Percentiles rank a stretch among this genome's conserved stretches.
phyloP scores from a whole-genome alignment of 805 yeast genomes.

The Clavispora asparagi region DNA sequence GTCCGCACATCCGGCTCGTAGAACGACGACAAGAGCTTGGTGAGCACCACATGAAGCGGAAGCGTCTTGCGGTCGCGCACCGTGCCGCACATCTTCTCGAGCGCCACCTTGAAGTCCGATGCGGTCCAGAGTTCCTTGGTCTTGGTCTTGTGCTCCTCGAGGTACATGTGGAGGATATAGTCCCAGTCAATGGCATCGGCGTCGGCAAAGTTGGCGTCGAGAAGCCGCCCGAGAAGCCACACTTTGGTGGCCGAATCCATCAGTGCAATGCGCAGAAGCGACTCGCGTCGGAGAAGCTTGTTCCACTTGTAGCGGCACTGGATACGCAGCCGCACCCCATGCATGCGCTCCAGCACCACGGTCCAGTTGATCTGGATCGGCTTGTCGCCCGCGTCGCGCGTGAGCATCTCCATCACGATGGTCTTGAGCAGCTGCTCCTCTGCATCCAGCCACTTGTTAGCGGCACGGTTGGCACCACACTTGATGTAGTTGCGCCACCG shows the following conservation, averaged over 20 bases:
- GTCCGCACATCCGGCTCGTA: conserved; percentile 6
- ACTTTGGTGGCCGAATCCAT: conserved; percentile 30
- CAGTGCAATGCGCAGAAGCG: conserved; percentile 23
- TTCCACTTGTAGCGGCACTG: conserved; percentile 97
- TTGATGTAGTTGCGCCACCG: conserved; percentile 94
- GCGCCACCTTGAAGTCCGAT: conserved; percentile 55
- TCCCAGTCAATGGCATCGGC: conserved; percentile 33
- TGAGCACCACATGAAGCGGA: conserved; percentile 9
- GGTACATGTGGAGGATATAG: conserved; percentile 23
- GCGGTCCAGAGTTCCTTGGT: conserved; percentile 44
- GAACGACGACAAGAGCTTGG: conserved; percentile 10
- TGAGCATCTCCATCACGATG: conserved; percentile 49
- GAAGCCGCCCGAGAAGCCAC: conserved; percentile 34
- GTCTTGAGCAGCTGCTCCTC: conserved; percentile 62
- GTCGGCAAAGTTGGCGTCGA: conserved; percentile 20
- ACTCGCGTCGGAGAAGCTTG: conserved; percentile 62
- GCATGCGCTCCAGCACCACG: conserved; percentile 80
- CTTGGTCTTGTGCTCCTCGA: conserved; percentile 20
- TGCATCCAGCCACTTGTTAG: conserved; percentile 71
- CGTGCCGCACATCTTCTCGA: conserved; percentile 52
- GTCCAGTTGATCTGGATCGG: conserved; percentile 78
- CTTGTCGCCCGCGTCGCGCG: conserved; percentile 14
- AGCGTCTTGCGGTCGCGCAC: conserved; percentile 38
- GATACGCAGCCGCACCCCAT: conserved; percentile 82
- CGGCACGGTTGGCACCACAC: conserved; percentile 74